phyloP scores from a whole-genome alignment of 2,329 filamentous ascomycete genomes.

The Clarireedia hainanense region DNA sequence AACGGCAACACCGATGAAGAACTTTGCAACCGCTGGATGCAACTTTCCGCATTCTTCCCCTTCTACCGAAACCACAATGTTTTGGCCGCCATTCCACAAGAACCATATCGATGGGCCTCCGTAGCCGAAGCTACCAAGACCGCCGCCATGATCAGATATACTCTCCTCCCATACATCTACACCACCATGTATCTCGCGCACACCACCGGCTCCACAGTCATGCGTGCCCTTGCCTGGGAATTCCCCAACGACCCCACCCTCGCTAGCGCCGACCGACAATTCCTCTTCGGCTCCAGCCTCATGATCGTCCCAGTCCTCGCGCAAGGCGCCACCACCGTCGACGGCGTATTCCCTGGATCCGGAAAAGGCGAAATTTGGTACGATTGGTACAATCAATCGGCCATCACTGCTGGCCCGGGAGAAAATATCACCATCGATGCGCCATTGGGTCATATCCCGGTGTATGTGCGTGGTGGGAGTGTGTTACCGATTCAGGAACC shows the following conservation, averaged over 20 bases:
- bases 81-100: conserved; percentile 53
- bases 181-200: conserved; percentile 63
- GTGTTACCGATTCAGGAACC: conserved; percentile 62
- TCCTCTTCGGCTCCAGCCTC: conserved; percentile 59
- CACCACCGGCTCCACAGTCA: conserved; percentile 57
- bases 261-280: conserved; percentile 60
- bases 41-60: conserved; percentile 65
- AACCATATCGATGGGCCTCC: conserved; percentile 62
- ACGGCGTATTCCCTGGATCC: conserved; percentile 61
- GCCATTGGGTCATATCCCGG: conserved; percentile 60
- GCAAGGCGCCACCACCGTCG: conserved; percentile 51
- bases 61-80: conserved; percentile 74
- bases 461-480: conserved; percentile 61
- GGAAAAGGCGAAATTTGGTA: conserved; percentile 59
- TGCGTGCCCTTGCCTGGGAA: conserved; percentile 68
- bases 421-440: conserved; percentile 53
- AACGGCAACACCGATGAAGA: conserved; percentile 58
- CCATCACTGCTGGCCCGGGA: conserved; percentile 42
- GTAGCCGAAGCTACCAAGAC: conserved; percentile 56
- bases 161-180: conserved; percentile 68
- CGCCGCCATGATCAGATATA: conserved; percentile 65
- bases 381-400: conserved; percentile 67
- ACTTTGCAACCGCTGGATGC: conserved; percentile 69
- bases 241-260: conserved; percentile 64
- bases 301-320: conserved; percentile 61